A percentile compares a stretch with the other conserved stretches of the same genome.
Conservation (phyloP, 108 stramenopile genomes). For the Seminavis robusta region DNA sequence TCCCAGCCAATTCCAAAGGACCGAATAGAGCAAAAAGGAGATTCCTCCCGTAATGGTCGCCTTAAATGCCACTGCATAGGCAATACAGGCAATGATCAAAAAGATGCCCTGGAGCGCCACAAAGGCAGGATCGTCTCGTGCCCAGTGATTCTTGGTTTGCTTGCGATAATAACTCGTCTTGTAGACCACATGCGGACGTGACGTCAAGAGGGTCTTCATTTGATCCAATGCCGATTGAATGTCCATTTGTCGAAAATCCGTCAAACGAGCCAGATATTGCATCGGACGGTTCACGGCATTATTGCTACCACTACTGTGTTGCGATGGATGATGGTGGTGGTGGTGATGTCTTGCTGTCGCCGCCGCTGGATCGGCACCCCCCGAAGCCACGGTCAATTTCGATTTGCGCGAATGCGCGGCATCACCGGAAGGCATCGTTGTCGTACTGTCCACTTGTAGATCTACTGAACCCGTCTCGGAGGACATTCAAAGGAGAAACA, state of each 20-base stretch:
- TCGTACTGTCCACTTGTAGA: too few relatives aligned
- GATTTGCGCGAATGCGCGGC: conserved; percentile 4
- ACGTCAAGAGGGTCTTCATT: conserved; percentile 76
- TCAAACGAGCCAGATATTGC: conserved; percentile 62
- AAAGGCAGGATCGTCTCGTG: conserved; percentile 98
- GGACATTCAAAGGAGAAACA: too few relatives aligned
- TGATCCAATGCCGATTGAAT: conserved; percentile 83
- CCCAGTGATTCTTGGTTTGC: conserved; percentile 98
- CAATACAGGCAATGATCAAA: conserved; percentile 70
- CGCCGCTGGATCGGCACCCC: conserved; percentile 25
- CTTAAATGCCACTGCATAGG: conserved; percentile 79
- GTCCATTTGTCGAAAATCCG: conserved; percentile 84
- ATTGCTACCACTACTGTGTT: too few relatives aligned
- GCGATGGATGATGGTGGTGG: too few relatives aligned
- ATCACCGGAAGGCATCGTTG: too few relatives aligned
- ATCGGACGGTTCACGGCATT: conserved; percentile 9
- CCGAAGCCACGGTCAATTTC: conserved; percentile 30
- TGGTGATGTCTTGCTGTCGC: conserved; percentile 11
- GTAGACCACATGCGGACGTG: conserved; percentile 75
- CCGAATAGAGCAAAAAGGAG: conserved; percentile 46
- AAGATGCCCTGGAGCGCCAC: conserved; percentile 83
- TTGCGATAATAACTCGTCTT: conserved; percentile 89
- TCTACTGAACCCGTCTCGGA: too few relatives aligned
- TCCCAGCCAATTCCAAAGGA: conserved; percentile 54
- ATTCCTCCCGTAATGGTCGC: conserved; percentile 23